Percentiles rank a stretch among this genome's conserved stretches.
Evolutionary conservation across 176 grass and related monocot genomes (phyloP).

Genomic region (Hyparrhenia diplandra): DNA sequence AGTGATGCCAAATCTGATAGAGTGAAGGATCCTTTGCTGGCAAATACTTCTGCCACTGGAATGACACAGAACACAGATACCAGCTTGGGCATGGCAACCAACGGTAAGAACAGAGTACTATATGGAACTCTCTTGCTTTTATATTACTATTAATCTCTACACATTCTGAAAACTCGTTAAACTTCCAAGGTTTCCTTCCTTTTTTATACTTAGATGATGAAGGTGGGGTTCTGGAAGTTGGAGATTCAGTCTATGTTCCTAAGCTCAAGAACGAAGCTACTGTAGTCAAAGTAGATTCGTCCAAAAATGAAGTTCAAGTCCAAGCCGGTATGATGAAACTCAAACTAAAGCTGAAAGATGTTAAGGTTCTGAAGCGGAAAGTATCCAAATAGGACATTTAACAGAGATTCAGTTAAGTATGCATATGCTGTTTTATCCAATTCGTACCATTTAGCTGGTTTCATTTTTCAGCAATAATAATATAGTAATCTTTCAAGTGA

Average conservation of each 20-base stretch:
- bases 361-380: conserved; percentile 35
- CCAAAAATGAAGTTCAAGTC: conserved; percentile 50
- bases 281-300: conserved; percentile 54
- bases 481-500: background rate
- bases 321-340: conserved; percentile 72
- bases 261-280: conserved; percentile 55
- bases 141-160: background rate
- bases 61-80: conserved; percentile 11
- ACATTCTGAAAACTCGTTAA: background rate
- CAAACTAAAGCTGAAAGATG: conserved; percentile 60
- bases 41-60: background rate
- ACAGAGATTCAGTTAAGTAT: conserved; percentile 14
- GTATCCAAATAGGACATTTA: conserved; percentile 22
- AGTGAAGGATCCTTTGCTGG: conserved; percentile 7
- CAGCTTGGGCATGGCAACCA: background rate
- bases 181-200: background rate
- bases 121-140: background rate
- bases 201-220: conserved; percentile 37
- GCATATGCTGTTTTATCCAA: background rate
- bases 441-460: background rate
- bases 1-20: conserved; percentile 19
- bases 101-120: conserved; percentile 27
- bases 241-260: conserved; percentile 57
- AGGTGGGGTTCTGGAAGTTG: conserved; percentile 40
- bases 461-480: background rate